Percentiles rank a stretch among this genome's conserved stretches.
Evolutionary conservation across 306 rosid genomes (phyloP).

Genomic region (Vicia faba): DNA sequence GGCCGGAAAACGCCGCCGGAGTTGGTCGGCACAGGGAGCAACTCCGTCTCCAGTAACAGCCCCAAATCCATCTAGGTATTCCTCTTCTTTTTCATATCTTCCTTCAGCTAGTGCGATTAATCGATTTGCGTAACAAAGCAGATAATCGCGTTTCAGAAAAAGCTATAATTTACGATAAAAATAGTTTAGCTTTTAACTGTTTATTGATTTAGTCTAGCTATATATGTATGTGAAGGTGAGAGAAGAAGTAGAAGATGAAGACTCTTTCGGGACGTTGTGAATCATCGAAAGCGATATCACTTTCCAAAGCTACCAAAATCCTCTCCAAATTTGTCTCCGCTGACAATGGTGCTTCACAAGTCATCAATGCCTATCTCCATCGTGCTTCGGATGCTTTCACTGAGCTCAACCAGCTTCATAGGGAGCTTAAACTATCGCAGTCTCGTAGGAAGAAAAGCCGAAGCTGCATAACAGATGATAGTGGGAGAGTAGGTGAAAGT

Average conservation of each 20-base stretch:
- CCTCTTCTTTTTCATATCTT: too few species aligned
- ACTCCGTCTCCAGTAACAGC: too few species aligned
- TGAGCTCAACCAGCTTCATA: constrained; percentile 36
- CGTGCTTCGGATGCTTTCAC: constrained; percentile 36
- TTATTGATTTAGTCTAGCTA: constrained; percentile 2
- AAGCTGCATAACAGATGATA: background rate
- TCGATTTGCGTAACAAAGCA: too few species aligned
- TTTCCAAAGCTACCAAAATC: constrained; percentile 45
- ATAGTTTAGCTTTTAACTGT: background rate
- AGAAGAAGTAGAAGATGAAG: constrained; percentile 39
- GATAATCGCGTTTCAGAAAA: background rate
- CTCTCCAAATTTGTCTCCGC: constrained; percentile 43
- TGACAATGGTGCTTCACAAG: constrained; percentile 47
- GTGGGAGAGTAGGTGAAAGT: constrained; percentile 6
- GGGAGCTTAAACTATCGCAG: background rate
- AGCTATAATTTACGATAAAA: background rate
- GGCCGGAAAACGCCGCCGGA: too few species aligned
- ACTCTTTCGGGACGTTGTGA: constrained; percentile 27
- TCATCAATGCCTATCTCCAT: constrained; percentile 32
- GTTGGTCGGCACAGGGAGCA: too few species aligned
- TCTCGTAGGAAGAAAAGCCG: constrained; percentile 34
- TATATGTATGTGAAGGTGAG: background rate
- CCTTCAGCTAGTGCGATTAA: too few species aligned
- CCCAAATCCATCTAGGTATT: too few species aligned
- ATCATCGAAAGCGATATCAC: constrained; percentile 34